phyloP scores from a whole-genome alignment of 192 early-diverging fungal genomes.

The Geranomyces variabilis region DNA sequence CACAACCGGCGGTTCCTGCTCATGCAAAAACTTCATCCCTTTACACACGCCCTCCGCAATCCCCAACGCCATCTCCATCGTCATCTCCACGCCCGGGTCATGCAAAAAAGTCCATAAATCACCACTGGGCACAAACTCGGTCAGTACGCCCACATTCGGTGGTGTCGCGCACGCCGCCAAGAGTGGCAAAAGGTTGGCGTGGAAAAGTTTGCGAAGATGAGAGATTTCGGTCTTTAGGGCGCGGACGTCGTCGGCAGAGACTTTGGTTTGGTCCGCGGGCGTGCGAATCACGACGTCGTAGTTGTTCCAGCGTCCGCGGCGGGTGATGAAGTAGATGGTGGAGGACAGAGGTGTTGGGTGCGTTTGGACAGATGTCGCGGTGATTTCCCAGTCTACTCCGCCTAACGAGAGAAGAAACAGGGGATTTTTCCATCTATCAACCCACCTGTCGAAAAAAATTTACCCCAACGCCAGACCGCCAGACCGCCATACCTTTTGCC shows the following conservation, averaged over 20 bases:
- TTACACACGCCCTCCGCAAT: slow-evolving; percentile 40
- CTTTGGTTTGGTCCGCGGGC: slow-evolving; percentile 29
- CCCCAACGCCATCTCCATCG: slow-evolving; percentile 21
- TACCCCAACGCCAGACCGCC: too few species aligned
- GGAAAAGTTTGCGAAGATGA: slow-evolving; percentile 38
- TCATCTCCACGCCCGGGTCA: slow-evolving; percentile 47
- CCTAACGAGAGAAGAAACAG: background rate
- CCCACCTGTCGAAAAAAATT: too few species aligned
- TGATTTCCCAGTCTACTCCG: slow-evolving; percentile 42
- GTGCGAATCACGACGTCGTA: slow-evolving; percentile 40
- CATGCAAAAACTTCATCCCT: slow-evolving; percentile 47
- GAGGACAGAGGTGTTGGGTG: background rate
- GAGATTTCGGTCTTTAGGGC: slow-evolving; percentile 15
- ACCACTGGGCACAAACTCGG: slow-evolving; percentile 34
- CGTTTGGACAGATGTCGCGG: slow-evolving; percentile 38
- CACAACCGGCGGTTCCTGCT: slow-evolving; percentile 38
- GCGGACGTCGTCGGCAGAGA: slow-evolving; percentile 15
- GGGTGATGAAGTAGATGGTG: slow-evolving; percentile 25
- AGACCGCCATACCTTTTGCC: slow-evolving; percentile 14
- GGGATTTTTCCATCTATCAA: too few species aligned
- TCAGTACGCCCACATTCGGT: slow-evolving; percentile 48
- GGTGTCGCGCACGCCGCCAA: slow-evolving; percentile 41
- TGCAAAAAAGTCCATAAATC: slow-evolving; percentile 37
- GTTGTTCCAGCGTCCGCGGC: slow-evolving; percentile 41
- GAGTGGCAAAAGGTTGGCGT: slow-evolving; percentile 38